Evolutionary conservation across 2,329 filamentous ascomycete genomes (phyloP).

Genomic region (Geosmithia flava): DNA sequence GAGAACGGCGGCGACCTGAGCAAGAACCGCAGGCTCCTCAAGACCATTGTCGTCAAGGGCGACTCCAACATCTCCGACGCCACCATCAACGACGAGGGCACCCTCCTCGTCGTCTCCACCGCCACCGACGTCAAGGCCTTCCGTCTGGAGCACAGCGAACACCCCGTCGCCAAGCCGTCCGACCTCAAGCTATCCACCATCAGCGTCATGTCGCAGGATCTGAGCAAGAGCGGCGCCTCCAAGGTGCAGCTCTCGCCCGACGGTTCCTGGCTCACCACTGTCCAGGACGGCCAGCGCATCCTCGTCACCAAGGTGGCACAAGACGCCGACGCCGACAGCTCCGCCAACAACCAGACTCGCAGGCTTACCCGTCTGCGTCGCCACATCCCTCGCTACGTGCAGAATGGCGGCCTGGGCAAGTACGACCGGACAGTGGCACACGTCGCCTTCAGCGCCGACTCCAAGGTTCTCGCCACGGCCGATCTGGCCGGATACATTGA

Average conservation of each 20-base stretch:
- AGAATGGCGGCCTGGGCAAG: constrained; percentile 54
- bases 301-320: constrained; percentile 25
- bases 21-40: constrained; percentile 52
- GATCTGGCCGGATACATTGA: constrained; percentile 81
- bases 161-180: constrained; percentile 30
- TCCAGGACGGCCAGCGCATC: constrained; percentile 49
- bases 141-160: constrained; percentile 41
- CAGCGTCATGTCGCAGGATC: constrained; percentile 38
- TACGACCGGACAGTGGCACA: constrained; percentile 71
- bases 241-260: constrained; percentile 58
- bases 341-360: constrained; percentile 20
- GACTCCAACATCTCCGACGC: constrained; percentile 76
- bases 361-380: constrained; percentile 41
- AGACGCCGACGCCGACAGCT: constrained; percentile 6
- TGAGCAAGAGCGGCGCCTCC: constrained; percentile 53
- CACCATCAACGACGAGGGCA: constrained; percentile 58
- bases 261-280: constrained; percentile 53
- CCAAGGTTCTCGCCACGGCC: constrained; percentile 63
- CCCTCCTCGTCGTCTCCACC: constrained; percentile 65
- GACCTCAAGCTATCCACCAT: constrained; percentile 61
- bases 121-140: constrained; percentile 67
- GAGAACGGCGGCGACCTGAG: constrained; percentile 19
- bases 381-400: constrained; percentile 38
- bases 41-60: constrained; percentile 55
- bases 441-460: constrained; percentile 67